Base-by-base conservation (phyloP, 768 basidiomycete species). In the Hygrophorus pudorinus region DNA sequence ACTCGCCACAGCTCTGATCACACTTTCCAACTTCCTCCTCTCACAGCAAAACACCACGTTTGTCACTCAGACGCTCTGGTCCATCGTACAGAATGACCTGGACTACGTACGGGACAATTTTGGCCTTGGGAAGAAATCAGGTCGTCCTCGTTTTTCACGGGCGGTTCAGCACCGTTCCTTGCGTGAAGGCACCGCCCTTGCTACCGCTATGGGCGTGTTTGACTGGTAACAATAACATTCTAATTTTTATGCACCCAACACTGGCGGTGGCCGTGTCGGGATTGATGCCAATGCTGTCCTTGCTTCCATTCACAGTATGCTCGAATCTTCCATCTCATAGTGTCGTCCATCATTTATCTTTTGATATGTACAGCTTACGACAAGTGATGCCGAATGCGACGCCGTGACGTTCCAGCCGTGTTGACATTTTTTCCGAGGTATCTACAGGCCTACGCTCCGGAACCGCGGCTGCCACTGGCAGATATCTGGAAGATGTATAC, bases 331-430 rank as follows among this genome's bases (percentile, higher is more conserved):
- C n/a, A n/a, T n/a, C n/a, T n/a, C n/a, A n/a, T n/a, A n/a, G n/a
- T n/a, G 88, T 87, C 60, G 72, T 80, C n/a, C n/a, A n/a, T n/a
- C 0, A 70, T 78, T 24, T 66, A 90, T 16, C 72, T 81, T 14
- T 82, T 79, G n/a, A 81, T 85, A 49, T 83, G 87, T 55, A 81
- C 77, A 10, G n/a, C n/a, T n/a, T 87, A 85, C 58, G 85, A 88
- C 53, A 60, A n/a, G 73, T 17, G 55, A 65, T 27, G 86, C 83
- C 5, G 83, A 79, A 29, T 88, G 85, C 54, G 85, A 88, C 56
- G 66, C 71, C 2, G 62, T 59, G 5, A 87, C 87, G 2, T 87
- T 87, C n/a, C n/a, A n/a, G n/a, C n/a, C n/a, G n/a, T n/a, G 73
- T 83, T 41, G 79, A 86, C 54, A 66, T n/a, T n/a, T 82, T 0